Percentiles rank a stretch among this genome's conserved stretches.
Conservation (phyloP, 768 basidiomycete species). For the Cystofilobasidium bisporidii region DNA sequence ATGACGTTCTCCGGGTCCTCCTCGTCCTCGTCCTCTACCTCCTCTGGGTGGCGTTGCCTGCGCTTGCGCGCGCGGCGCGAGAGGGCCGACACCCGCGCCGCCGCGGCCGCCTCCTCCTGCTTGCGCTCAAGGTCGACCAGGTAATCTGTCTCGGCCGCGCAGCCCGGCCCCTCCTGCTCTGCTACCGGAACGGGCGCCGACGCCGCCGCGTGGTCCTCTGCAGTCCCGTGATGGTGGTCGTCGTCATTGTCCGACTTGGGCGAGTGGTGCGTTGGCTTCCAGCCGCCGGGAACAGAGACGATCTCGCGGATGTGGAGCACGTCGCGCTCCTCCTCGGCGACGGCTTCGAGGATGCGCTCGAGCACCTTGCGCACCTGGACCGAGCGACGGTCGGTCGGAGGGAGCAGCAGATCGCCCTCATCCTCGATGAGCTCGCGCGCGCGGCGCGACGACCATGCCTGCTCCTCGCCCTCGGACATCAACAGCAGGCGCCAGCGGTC, state of each 20-base stretch:
- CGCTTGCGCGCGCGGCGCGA: constrained; percentile 41
- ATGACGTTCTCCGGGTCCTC: constrained; percentile 7
- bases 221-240: neutral
- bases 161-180: neutral
- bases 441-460: constrained; percentile 41
- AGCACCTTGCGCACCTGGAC: constrained; percentile 39
- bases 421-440: constrained; percentile 40
- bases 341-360: constrained; percentile 40
- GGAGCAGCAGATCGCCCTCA: constrained; percentile 41
- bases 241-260: neutral
- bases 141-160: neutral
- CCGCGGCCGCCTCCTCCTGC: constrained; percentile 27
- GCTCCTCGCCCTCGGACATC: constrained; percentile 44
- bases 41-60: constrained; percentile 43
- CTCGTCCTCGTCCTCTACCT: constrained; percentile 36
- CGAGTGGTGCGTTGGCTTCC: constrained; percentile 6
- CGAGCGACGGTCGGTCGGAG: constrained; percentile 38
- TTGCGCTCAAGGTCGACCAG: constrained; percentile 3
- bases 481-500: constrained; percentile 44
- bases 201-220: too few relatives aligned
- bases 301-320: constrained; percentile 1
- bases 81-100: constrained; percentile 28
- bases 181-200: neutral
- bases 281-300: constrained; percentile 1
- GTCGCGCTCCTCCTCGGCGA: constrained; percentile 1